Percentiles rank a stretch among this genome's conserved stretches.
phyloP scores from a whole-genome alignment of 805 yeast genomes.

The Metschnikowia amazonensis region DNA sequence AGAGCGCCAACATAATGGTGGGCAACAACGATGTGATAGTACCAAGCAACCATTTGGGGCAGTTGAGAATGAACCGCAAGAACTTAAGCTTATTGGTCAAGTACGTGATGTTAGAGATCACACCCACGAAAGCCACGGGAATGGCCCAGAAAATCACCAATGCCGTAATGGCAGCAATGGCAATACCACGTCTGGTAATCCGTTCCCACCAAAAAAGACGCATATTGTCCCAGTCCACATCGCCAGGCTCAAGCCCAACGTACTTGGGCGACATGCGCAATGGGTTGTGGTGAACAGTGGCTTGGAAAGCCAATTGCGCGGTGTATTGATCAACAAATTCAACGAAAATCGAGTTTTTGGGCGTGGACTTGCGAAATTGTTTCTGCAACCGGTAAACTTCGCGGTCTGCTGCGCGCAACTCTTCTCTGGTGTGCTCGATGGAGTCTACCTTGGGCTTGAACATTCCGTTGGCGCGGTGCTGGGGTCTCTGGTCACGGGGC shows the following conservation, averaged over 20 bases:
- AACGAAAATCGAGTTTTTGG: constrained; percentile 78
- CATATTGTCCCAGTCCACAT: constrained; percentile 68
- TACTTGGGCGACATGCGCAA: constrained; percentile 56
- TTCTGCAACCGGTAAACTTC: constrained; percentile 57
- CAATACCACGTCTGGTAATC: constrained; percentile 48
- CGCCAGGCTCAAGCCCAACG: constrained; percentile 60
- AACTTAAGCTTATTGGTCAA: constrained; percentile 50
- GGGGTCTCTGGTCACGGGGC: constrained; percentile 67
- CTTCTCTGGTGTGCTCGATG: constrained; percentile 52
- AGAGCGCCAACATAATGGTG: constrained; percentile 57
- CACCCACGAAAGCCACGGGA: constrained; percentile 77
- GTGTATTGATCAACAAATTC: constrained; percentile 73
- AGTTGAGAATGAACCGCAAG: constrained; percentile 51
- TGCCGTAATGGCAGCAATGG: constrained; percentile 52
- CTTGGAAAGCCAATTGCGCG: constrained; percentile 70
- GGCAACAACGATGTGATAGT: constrained; percentile 67
- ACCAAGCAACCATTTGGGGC: constrained; percentile 56
- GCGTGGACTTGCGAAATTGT: constrained; percentile 43
- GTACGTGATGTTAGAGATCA: constrained; percentile 62
- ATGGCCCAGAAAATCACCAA: constrained; percentile 66
- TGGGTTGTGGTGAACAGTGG: constrained; percentile 62
- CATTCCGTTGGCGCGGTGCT: constrained; percentile 45
- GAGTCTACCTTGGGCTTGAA: constrained; percentile 56
- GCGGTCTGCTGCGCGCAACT: constrained; percentile 52
- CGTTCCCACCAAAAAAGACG: constrained; percentile 81